phyloP scores from a whole-genome alignment of 805 yeast species.

The Debaryomyces castellii region DNA sequence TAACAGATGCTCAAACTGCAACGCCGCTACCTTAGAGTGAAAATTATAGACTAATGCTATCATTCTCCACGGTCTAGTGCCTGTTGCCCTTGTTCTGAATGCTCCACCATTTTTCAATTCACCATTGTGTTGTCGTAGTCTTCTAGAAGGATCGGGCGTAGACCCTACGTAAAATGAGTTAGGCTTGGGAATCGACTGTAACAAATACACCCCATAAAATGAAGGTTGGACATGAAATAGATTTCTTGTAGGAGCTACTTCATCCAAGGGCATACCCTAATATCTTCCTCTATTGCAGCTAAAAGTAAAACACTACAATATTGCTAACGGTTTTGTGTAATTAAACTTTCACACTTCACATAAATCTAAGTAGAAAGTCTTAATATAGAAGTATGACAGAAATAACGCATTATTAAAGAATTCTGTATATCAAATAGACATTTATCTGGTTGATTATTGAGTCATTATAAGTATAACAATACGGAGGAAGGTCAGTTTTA shows the following conservation, averaged over 20 bases:
- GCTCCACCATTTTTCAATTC: slow-evolving; percentile 66
- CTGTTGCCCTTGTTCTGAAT: slow-evolving; percentile 54
- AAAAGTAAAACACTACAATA: too few species aligned
- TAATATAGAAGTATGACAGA: not conserved
- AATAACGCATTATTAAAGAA: not conserved
- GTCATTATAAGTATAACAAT: not conserved
- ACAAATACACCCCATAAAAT: slow-evolving; percentile 71
- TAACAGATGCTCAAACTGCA: slow-evolving; percentile 83
- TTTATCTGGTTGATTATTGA: not conserved
- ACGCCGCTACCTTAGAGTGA: slow-evolving; percentile 64
- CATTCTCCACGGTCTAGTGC: slow-evolving; percentile 76
- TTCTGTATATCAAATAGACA: not conserved
- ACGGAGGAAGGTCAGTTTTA: not conserved
- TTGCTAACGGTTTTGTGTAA: not conserved
- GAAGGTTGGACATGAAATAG: slow-evolving; percentile 17
- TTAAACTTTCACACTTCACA: not conserved
- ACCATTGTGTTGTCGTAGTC: slow-evolving; percentile 82
- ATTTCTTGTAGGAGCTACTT: not conserved
- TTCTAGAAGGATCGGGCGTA: slow-evolving; percentile 67
- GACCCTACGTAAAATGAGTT: slow-evolving; percentile 75
- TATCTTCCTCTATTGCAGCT: too few species aligned
- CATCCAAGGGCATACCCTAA: not conserved
- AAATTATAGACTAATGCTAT: slow-evolving; percentile 64
- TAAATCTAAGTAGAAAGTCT: not conserved
- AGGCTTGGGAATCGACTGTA: slow-evolving; percentile 58